phyloP scores from a whole-genome alignment of 441 rosid genomes.

The Erysimum cheiri region DNA sequence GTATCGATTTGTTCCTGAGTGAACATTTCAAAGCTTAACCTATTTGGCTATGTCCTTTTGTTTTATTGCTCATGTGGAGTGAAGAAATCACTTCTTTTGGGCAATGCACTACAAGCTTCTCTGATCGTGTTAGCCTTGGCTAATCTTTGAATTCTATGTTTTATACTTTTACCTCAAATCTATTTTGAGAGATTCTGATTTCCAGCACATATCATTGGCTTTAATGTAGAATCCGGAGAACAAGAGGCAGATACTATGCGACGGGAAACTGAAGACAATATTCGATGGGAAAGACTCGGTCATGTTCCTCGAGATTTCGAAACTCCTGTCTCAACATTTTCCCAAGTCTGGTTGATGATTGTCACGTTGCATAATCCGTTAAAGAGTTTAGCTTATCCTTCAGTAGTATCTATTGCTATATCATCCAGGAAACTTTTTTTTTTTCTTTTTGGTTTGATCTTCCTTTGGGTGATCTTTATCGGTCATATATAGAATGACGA shows the following conservation, averaged over 20 bases:
- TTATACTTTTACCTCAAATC: not conserved
- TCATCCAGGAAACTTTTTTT: not conserved
- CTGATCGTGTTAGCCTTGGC: not conserved
- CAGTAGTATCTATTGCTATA: not conserved
- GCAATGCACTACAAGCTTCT: not conserved
- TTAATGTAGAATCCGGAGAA: conserved; percentile 62
- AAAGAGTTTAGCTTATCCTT: conserved; percentile 9
- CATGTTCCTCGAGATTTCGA: conserved; percentile 63
- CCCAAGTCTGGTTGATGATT: conserved; percentile 52
- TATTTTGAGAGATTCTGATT: not conserved
- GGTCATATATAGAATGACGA: conserved; percentile 15
- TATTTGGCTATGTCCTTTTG: not conserved
- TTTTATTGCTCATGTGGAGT: not conserved
- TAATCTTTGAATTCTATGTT: not conserved
- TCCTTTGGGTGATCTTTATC: not conserved
- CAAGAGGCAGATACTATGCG: conserved; percentile 67
- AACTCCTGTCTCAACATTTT: conserved; percentile 62
- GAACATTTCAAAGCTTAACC: not conserved
- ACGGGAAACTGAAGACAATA: conserved; percentile 66
- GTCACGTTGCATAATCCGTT: not conserved
- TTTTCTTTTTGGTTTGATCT: not conserved
- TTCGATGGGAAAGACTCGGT: conserved; percentile 66
- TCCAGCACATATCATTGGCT: conserved; percentile 10
- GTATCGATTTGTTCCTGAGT: not conserved
- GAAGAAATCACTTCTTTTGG: conserved; percentile 13